Evolutionary conservation across 495 filamentous ascomycete genomes (phyloP), one percentile per base, ranked within the genome.

Genomic region (Penicillium angulare): DNA sequence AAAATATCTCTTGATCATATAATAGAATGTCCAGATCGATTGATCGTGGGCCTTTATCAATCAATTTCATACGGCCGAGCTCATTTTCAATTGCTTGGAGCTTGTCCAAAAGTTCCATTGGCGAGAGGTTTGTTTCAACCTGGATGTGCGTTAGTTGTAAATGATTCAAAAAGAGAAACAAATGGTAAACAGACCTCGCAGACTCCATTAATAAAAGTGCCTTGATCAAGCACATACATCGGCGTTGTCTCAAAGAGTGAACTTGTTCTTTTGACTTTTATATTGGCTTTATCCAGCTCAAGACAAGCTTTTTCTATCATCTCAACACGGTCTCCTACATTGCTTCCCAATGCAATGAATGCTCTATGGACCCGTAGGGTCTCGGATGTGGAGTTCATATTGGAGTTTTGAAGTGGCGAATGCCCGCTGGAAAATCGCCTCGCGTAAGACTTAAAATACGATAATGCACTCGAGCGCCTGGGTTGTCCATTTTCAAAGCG

Each of bases 1-100:
- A 65, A 40, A 95, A 61, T 3, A 69, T 74, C 48, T 86, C 63
- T 41, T 88, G 75, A 50, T 89, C 87, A 58, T 96, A 96, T 4
- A 97, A 77, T 3, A 98, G 76, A 48, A 98, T 93, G 59, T 98
- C 93, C 13, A 98, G 78, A 60, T 98, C 93, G 34, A 98, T 95
- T 50, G 86, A 92, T 0, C 93, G 82, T 13, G 93, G 93, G 0
- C 93, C 93, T 60, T 98, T 98, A 52, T 95, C 90, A 43, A 97
- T 84, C 29, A 88, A 57, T 67, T 96, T 96, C 47, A 81, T 79
- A 48, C 93, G 79, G 1, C 92, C 91, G 18, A 97, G 73, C 0
- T 61, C 61, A 40, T 82, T 83, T 59, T 98, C 93, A 53, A 97
- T 91, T 24, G 77, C 76, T 59, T 98, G 92, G 2, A 98, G 79